phyloP scores from a whole-genome alignment of 2,329 filamentous ascomycete genomes.

The Curvularia lunata region DNA sequence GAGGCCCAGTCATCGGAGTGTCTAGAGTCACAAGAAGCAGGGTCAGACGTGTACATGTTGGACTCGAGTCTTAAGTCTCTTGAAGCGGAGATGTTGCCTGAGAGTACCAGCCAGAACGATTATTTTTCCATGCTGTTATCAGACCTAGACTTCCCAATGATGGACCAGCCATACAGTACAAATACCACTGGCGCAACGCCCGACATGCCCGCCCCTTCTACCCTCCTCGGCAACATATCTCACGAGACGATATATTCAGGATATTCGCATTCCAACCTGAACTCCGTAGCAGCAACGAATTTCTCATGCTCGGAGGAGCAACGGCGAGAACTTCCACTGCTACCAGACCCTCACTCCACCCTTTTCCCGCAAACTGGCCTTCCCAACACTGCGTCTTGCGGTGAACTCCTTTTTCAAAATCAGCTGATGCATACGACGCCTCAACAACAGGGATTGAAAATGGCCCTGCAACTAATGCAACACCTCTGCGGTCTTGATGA shows the following conservation, averaged over 20 bases:
- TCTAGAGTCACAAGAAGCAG: neutral
- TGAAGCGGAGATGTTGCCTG: neutral
- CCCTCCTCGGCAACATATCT: neutral
- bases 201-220: neutral
- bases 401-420: neutral
- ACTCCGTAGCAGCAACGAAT: neutral
- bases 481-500: neutral
- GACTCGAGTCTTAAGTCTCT: neutral
- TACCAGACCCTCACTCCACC: neutral
- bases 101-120: neutral
- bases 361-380: neutral
- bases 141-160: neutral
- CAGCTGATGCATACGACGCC: neutral
- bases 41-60: neutral
- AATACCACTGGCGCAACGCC: neutral
- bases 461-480: conserved; percentile 1
- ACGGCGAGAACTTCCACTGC: neutral
- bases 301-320: neutral
- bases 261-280: neutral
- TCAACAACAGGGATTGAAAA: neutral
- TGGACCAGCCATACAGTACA: neutral
- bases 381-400: neutral
- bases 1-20: neutral
- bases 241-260: neutral
- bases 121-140: conserved; percentile 1